Percentiles rank a stretch among this genome's conserved stretches.
Evolutionary conservation across 129 eudicot genomes (phyloP).

Genomic region (Rutidosis leptorrhynchoides): DNA sequence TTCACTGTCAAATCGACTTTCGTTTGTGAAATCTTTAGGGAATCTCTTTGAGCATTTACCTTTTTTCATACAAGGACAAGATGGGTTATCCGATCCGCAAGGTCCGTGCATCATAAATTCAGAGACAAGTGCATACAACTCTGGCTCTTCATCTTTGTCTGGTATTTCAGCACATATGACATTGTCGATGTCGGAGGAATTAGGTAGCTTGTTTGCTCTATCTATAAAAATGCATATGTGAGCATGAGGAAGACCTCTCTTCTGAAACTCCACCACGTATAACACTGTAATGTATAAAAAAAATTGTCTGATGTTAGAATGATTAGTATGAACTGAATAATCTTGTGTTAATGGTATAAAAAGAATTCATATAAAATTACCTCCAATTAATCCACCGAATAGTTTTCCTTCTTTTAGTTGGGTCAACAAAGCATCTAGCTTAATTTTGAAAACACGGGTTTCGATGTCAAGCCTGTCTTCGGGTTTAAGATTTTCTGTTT

Average conservation of each 20-base stretch:
- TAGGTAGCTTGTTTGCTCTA: background rate
- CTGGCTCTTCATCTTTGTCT: background rate
- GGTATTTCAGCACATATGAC: background rate
- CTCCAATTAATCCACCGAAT: background rate
- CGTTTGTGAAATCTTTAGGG: background rate
- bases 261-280: background rate
- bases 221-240: background rate
- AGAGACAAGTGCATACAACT: background rate
- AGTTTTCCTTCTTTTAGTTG: background rate
- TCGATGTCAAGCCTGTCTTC: background rate
- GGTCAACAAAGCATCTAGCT: background rate
- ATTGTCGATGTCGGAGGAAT: background rate
- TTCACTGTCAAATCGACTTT: background rate
- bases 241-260: background rate
- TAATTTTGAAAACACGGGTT: background rate
- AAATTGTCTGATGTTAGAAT: too few relatives aligned
- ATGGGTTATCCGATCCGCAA: background rate
- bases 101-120: constrained; percentile 5
- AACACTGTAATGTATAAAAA: too few relatives aligned
- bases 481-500: background rate
- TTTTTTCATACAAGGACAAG: background rate
- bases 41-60: background rate
- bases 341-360: background rate
- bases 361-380: too few relatives aligned
- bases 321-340: too few relatives aligned